These are phyloP conservation scores for maize (Zea mays) DNA, from an alignment of 176 grass and related monocot species.

Conservation along the genomic window Zm-B73-REFERENCE-NAM-5.0 NC_050096.1:307501001-307501500, in stretches of 20 bases:
- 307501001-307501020: conserved; percentile 6
- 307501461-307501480: conserved; percentile 60
- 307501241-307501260: conserved; percentile 39
- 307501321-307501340: conserved; percentile 45
- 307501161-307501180: conserved; percentile 2
- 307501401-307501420: conserved; percentile 28
- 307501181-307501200: conserved; percentile 25
- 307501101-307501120: neutral
- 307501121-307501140: neutral
- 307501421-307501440: conserved; percentile 21
- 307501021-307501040: neutral
- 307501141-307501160: neutral
- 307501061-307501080: neutral
- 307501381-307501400: conserved; percentile 64
- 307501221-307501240: conserved; percentile 44
- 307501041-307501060: conserved; percentile 1
- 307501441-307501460: conserved; percentile 8
- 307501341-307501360: conserved; percentile 51
- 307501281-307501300: conserved; percentile 54
- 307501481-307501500: conserved; percentile 59
- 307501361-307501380: conserved; percentile 48
- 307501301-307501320: conserved; percentile 60
- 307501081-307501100: conserved; percentile 7
- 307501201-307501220: conserved; percentile 39
- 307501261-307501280: conserved; percentile 36